Evolutionary conservation across 2,329 filamentous ascomycete genomes (phyloP).

Genomic region (Calonectria montana): DNA sequence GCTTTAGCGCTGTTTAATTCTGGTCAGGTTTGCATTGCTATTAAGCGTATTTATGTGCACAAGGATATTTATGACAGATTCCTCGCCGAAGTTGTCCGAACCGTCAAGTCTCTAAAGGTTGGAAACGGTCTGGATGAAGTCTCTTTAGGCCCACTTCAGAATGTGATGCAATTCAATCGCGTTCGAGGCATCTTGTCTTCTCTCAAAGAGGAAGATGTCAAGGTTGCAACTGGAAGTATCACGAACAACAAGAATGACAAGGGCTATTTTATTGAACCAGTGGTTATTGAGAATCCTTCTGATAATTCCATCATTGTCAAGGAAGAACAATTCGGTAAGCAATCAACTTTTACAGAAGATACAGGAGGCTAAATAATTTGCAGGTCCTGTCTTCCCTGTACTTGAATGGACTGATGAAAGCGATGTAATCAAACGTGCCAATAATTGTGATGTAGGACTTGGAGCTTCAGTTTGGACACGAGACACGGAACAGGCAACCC

Average conservation of each 20-base stretch:
- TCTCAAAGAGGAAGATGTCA: not conserved
- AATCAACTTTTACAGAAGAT: accelerated
- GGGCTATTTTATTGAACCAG: constrained; percentile 32
- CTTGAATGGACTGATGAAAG: constrained; percentile 68
- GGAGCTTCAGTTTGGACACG: constrained; percentile 67
- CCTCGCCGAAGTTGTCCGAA: constrained; percentile 53
- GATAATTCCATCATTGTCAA: constrained; percentile 64
- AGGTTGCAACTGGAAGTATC: not conserved
- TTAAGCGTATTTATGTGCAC: constrained; percentile 69
- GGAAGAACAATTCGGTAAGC: constrained; percentile 59
- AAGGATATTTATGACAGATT: constrained; percentile 67
- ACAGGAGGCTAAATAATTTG: not conserved
- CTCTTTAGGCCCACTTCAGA: constrained; percentile 65
- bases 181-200: not conserved
- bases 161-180: constrained; percentile 64
- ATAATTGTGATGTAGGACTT: constrained; percentile 61
- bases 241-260: not conserved
- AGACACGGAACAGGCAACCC: constrained; percentile 60
- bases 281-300: constrained; percentile 35
- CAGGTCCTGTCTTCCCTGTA: constrained; percentile 65
- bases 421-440: constrained; percentile 66
- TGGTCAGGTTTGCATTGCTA: constrained; percentile 34
- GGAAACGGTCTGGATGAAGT: constrained; percentile 56
- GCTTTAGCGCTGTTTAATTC: constrained; percentile 17
- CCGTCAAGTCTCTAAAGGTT: constrained; percentile 57